A percentile compares a stretch with the other conserved stretches of the same genome.
Evolutionary conservation across 2,329 filamentous ascomycete genomes (phyloP).

Genomic region (Fusarium oligoseptatum): DNA sequence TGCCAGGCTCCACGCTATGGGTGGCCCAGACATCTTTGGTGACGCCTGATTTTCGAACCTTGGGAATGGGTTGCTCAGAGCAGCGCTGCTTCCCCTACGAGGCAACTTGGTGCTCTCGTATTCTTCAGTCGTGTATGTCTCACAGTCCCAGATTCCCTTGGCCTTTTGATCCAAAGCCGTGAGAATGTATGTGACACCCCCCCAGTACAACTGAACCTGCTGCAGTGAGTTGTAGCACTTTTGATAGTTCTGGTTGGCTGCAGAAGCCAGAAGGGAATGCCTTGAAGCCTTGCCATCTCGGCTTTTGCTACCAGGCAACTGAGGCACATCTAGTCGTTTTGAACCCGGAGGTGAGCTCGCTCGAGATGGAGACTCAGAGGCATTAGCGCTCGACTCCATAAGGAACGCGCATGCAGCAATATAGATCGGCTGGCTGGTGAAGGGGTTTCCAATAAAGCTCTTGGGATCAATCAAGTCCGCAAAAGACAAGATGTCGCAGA

Average conservation of each 20-base stretch:
- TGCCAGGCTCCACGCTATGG: conserved; percentile 88
- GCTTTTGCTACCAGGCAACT: conserved; percentile 11
- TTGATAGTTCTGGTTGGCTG: conserved; percentile 89
- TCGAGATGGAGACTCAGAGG: conserved; percentile 71
- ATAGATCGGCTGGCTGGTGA: conserved; percentile 91
- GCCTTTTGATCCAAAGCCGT: conserved; percentile 89
- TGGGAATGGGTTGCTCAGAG: conserved; percentile 57
- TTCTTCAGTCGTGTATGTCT: conserved; percentile 77
- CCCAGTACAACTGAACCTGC: conserved; percentile 87
- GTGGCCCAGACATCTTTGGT: conserved; percentile 60
- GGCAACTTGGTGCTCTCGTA: conserved; percentile 77
- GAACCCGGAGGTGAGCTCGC: conserved; percentile 63
- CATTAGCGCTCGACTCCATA: conserved; percentile 82
- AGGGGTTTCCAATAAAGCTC: conserved; percentile 88
- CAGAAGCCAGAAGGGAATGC: conserved; percentile 82
- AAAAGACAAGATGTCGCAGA: conserved; percentile 89
- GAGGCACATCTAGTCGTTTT: conserved; percentile 12
- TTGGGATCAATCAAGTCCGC: conserved; percentile 88
- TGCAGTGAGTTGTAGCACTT: conserved; percentile 87
- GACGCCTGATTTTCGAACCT: conserved; percentile 61
- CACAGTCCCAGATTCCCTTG: conserved; percentile 85
- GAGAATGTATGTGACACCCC: conserved; percentile 87
- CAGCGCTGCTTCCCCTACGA: conserved; percentile 56
- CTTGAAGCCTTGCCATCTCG: conserved; percentile 64
- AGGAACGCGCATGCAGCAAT: conserved; percentile 91